These are phyloP conservation scores for Phytophthora citrophthora DNA, from an alignment of 352 stramenopile species.

Conservation along the genomic window DNA sequence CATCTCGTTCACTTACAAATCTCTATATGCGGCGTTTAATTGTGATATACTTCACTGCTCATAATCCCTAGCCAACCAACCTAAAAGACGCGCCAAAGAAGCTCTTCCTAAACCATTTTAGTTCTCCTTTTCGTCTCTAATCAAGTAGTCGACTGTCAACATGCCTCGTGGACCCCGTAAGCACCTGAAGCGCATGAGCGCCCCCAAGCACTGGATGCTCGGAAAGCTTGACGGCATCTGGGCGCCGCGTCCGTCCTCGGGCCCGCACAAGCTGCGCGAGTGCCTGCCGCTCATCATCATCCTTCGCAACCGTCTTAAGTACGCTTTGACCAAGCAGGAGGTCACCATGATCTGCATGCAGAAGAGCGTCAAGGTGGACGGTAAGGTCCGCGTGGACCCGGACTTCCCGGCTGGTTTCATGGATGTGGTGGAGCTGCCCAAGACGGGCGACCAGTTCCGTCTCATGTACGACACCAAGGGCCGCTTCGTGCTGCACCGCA, in stretches of 20 bases:
- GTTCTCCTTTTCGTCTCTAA: slow-evolving; percentile 67
- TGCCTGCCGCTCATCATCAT: slow-evolving; percentile 98
- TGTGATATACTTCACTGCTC: background rate
- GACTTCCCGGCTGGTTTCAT: slow-evolving; percentile 99
- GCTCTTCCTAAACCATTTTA: slow-evolving; percentile 22
- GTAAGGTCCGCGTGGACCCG: slow-evolving; percentile 96
- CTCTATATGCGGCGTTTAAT: slow-evolving; percentile 2
- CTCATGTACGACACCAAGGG: slow-evolving; percentile 99
- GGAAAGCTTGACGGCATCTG: slow-evolving; percentile 93
- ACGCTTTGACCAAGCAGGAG: slow-evolving; percentile 98
- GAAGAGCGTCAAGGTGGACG: slow-evolving; percentile 98
- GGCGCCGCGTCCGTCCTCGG: slow-evolving; percentile 93
- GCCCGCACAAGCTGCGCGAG: slow-evolving; percentile 99
- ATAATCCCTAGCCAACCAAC: slow-evolving; percentile 38
- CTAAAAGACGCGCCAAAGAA: background rate
- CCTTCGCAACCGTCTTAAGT: slow-evolving; percentile 99
- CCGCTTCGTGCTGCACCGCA: slow-evolving; percentile 97
- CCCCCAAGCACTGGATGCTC: slow-evolving; percentile 91
- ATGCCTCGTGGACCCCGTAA: slow-evolving; percentile 90
- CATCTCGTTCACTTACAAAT: slow-evolving; percentile 8
- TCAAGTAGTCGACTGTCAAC: slow-evolving; percentile 41
- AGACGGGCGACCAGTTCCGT: slow-evolving; percentile 97
- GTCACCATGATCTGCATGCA: slow-evolving; percentile 99
- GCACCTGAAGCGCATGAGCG: slow-evolving; percentile 89
- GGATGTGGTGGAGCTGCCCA: slow-evolving; percentile 98